Conservation (phyloP, 2,329 filamentous ascomycete species). For the Fusarium pseudograminearum region DNA sequence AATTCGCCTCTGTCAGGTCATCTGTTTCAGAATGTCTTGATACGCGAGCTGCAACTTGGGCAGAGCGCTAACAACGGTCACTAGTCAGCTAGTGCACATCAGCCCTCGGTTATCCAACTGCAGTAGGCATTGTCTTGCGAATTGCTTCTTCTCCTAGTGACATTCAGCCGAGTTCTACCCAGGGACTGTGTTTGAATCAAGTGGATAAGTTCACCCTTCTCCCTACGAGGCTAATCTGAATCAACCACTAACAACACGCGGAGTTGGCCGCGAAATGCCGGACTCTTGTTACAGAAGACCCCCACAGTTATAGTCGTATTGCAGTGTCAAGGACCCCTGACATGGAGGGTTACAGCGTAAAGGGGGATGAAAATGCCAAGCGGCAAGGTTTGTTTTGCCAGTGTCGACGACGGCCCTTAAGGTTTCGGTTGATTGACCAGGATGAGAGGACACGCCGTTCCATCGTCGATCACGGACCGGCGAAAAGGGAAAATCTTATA, state of each 20-base stretch:
- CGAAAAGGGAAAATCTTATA: background rate
- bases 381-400: background rate
- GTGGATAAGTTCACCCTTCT: background rate
- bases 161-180: background rate
- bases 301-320: background rate
- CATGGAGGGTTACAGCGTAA: background rate
- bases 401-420: background rate
- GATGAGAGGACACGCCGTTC: background rate
- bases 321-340: background rate
- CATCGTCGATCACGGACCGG: background rate
- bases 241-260: background rate
- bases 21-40: background rate
- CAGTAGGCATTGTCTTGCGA: background rate
- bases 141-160: constrained; percentile 1
- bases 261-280: background rate
- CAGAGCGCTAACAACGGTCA: background rate
- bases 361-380: constrained; percentile 6
- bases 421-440: background rate
- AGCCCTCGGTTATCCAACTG: background rate
- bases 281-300: background rate
- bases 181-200: background rate
- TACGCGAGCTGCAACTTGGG: background rate
- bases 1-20: background rate
- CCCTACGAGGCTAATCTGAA: background rate
- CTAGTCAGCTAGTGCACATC: background rate